Evolutionary conservation across 306 rosid genomes (phyloP), one percentile per base, ranked within the genome.

Genomic region (Cicer bijugum): DNA sequence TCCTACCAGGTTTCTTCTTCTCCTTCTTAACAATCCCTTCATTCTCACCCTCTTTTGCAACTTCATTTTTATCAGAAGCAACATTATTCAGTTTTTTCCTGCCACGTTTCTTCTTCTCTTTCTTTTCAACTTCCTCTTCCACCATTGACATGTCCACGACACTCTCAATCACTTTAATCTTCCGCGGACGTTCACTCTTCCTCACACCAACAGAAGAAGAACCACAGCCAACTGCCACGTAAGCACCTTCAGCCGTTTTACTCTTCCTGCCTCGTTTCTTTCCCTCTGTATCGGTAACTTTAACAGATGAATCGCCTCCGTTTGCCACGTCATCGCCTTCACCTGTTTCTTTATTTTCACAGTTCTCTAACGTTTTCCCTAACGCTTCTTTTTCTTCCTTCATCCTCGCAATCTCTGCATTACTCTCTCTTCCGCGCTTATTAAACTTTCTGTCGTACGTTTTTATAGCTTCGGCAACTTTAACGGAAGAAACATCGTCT

Each of bases 371-470:
- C n/a, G 19, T 6, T 2, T 15, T 17, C 69, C 5, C 8, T 6
- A 62, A 7, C 19, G 47, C 14, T 44, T 44, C 68, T n/a, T n/a
- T 2, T 4, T 5, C 39, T 55, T 8, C 37, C 33, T 28, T 8
- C 6, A 33, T 16, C 7, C 7, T 1, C 12, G 5, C 33, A 28
- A 5, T 66, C 7, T 19, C 56, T 8, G 11, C 42, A 17, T 20
- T 6, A 20, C 8, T 10, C 37, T 57, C 23, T 53, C 53, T 53
- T 8, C 43, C 42, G 1, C 46, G 64, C 40, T 42, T 64, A 55
- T 61, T 67, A 6, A 4, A 2, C 59, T 47, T 81, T 51, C 85
- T 65, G 2, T 47, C 40, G 15, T 79, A 72, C 46, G 33, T 69
- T 66, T 60, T 78, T 23, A 11, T 53, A 20, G 6, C 45, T 5